phyloP scores from a whole-genome alignment of 768 basidiomycete species.

The Termitomyces titanicus region DNA sequence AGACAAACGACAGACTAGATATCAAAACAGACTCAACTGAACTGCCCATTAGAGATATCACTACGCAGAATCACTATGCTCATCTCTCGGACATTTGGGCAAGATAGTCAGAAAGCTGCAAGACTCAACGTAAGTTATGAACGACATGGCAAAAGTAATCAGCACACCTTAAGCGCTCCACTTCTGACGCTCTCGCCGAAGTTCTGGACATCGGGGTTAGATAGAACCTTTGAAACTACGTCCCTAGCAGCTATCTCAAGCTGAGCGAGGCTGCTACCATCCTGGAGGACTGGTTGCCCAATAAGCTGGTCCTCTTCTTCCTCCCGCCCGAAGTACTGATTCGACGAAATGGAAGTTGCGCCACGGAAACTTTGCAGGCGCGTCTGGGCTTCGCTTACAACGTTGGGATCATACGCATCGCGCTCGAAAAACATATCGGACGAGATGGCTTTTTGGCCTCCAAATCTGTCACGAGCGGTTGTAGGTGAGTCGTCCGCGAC shows the following conservation, averaged over 20 bases:
- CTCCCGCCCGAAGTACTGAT: slow-evolving; percentile 92
- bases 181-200: slow-evolving; percentile 73
- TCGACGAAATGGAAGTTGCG: slow-evolving; percentile 90
- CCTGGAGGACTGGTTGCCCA: slow-evolving; percentile 25
- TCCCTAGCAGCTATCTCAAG: slow-evolving; percentile 68
- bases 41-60: not conserved
- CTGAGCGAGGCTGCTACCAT: slow-evolving; percentile 59
- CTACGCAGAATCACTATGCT: not conserved
- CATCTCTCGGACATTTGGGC: slow-evolving; percentile 61
- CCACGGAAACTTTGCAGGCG: slow-evolving; percentile 86
- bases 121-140: not conserved
- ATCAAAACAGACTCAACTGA: no score
- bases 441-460: slow-evolving; percentile 91
- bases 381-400: slow-evolving; percentile 71
- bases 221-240: slow-evolving; percentile 65
- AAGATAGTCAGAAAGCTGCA: slow-evolving; percentile 60
- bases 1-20: no score
- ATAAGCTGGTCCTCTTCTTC: slow-evolving; percentile 63
- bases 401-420: slow-evolving; percentile 75
- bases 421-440: slow-evolving; percentile 98
- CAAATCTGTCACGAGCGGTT: slow-evolving; percentile 88
- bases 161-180: slow-evolving; percentile 77
- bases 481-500: slow-evolving; percentile 61
- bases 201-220: slow-evolving; percentile 87
- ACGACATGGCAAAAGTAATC: not conserved